These are phyloP conservation scores for Trifolium fragiferum DNA, from an alignment of 306 rosid species.

Conservation along the genomic window DNA sequence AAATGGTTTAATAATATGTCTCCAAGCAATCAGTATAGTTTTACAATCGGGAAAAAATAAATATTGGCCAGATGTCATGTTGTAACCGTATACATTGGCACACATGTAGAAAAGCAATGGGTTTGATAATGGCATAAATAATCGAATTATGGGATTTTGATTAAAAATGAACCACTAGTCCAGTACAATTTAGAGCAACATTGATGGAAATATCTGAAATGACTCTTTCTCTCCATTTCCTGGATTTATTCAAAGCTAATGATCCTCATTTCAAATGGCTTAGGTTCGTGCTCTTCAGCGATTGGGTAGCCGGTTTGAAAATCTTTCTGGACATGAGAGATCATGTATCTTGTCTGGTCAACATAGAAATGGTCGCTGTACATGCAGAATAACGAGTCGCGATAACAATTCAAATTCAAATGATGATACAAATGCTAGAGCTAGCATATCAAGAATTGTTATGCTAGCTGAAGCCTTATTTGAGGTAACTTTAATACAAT, in stretches of 20 bases:
- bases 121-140: neutral
- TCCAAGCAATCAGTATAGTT: neutral
- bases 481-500: conserved; percentile 65
- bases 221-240: neutral
- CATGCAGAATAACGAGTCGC: conserved; percentile 67
- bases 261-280: conserved; percentile 38
- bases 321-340: conserved; percentile 94
- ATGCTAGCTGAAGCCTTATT: conserved; percentile 98
- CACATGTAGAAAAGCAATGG: neutral
- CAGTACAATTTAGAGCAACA: neutral
- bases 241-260: conserved; percentile 33
- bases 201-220: neutral
- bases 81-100: no score
- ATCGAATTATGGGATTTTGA: neutral
- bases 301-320: conserved; percentile 93
- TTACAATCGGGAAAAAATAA: neutral
- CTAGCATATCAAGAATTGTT: conserved; percentile 98
- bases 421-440: conserved; percentile 86
- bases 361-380: conserved; percentile 88
- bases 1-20: conserved; percentile 31
- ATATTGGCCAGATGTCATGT: neutral
- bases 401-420: conserved; percentile 57
- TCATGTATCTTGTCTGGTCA: conserved; percentile 91
- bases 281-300: conserved; percentile 99
- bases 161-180: neutral